Evolutionary conservation across 1,139 yeast genomes (phyloP).

Genomic region (Lodderomyces parapsilosis): DNA sequence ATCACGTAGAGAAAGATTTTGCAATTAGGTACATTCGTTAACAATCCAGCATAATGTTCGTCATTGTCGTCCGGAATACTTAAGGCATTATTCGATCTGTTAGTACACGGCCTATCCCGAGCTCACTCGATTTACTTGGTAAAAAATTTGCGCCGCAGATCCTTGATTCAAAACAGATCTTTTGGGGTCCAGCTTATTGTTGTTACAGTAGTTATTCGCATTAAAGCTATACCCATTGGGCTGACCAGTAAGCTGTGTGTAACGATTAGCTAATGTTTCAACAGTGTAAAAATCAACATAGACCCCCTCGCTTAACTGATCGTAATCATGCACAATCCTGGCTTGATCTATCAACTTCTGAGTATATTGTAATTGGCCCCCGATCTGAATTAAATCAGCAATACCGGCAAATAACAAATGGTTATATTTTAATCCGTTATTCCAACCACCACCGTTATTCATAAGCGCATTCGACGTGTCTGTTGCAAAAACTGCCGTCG

Average conservation of each 20-base stretch:
- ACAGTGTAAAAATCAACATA: constrained; percentile 16
- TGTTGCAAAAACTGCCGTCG: constrained; percentile 8
- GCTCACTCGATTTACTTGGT: constrained; percentile 13
- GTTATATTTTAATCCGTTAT: constrained; percentile 23
- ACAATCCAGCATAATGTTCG: no score
- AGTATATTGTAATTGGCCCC: constrained; percentile 13
- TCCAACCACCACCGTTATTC: constrained; percentile 28
- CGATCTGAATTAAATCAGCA: constrained; percentile 20
- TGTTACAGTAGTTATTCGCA: constrained; percentile 17
- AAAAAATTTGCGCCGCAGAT: constrained; percentile 27
- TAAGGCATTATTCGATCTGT: no score
- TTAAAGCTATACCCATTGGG: constrained; percentile 5
- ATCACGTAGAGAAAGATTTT: no score
- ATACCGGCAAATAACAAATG: constrained; percentile 27
- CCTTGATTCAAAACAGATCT: constrained; percentile 23
- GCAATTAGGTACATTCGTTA: not conserved
- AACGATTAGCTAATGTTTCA: constrained; percentile 13
- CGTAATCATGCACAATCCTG: constrained; percentile 19
- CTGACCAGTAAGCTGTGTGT: constrained; percentile 9
- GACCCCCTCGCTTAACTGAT: constrained; percentile 18
- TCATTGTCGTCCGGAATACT: no score
- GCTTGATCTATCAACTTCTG: constrained; percentile 24
- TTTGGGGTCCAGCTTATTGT: constrained; percentile 12
- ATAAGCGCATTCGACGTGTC: constrained; percentile 18
- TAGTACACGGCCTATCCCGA: no score